Evolutionary conservation across 352 stramenopile species (phyloP).

Genomic region (Phytophthora palmivora): DNA sequence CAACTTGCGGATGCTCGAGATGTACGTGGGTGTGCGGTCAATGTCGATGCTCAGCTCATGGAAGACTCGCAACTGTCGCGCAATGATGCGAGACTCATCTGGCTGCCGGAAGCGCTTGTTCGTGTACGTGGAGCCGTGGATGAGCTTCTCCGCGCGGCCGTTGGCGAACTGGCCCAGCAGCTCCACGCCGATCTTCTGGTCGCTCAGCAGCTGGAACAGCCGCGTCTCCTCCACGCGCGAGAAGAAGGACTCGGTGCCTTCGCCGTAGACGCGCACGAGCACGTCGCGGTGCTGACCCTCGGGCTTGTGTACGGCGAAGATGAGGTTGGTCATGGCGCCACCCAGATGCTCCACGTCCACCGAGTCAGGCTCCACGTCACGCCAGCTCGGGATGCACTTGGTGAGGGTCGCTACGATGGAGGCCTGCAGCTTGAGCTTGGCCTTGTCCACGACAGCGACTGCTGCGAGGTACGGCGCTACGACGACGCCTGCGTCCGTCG

Average conservation of each 20-base stretch:
- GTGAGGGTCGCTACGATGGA: constrained; percentile 68
- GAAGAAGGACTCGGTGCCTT: constrained; percentile 87
- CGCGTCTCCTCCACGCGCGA: constrained; percentile 77
- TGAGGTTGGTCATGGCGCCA: constrained; percentile 89
- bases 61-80: constrained; percentile 73
- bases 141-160: constrained; percentile 77
- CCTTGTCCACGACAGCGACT: constrained; percentile 60
- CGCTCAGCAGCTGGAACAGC: constrained; percentile 77
- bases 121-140: constrained; percentile 73
- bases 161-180: constrained; percentile 85
- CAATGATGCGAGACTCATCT: constrained; percentile 55
- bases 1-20: constrained; percentile 66
- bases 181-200: constrained; percentile 71
- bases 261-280: constrained; percentile 83
- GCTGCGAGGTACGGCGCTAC: constrained; percentile 45
- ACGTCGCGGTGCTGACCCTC: constrained; percentile 66
- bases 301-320: constrained; percentile 82
- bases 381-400: constrained; percentile 68
- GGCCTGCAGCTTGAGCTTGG: constrained; percentile 74
- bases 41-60: constrained; percentile 80
- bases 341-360: constrained; percentile 73
- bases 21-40: constrained; percentile 52
- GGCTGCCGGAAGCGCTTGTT: constrained; percentile 75
- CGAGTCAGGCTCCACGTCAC: constrained; percentile 53
- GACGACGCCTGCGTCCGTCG: constrained; percentile 37